Evolutionary conservation across 2,329 filamentous ascomycete genomes (phyloP).

Genomic region (Hypoxylon sp.): DNA sequence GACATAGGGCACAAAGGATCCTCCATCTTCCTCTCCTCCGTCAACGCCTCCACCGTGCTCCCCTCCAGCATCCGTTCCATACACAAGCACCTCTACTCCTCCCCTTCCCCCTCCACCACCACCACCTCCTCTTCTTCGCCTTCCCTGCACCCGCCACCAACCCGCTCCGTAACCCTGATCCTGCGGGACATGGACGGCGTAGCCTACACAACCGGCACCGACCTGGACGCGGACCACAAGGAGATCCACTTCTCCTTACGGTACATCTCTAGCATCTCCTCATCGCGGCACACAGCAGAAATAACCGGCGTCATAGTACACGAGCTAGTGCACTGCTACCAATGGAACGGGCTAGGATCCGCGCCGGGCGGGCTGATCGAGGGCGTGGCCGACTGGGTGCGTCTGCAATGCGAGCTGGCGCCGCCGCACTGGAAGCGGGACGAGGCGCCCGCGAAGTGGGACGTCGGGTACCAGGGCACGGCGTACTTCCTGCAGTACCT

Average conservation of each 20-base stretch:
- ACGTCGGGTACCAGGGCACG: constrained; percentile 90
- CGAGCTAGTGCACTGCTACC: constrained; percentile 95
- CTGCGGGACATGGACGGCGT: constrained; percentile 85
- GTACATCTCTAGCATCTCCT: constrained; percentile 73
- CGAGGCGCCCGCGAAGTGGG: constrained; percentile 73
- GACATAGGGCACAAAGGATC: constrained; percentile 73
- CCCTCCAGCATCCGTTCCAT: constrained; percentile 76
- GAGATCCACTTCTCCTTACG: constrained; percentile 89
- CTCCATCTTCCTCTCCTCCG: constrained; percentile 74
- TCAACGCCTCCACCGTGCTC: constrained; percentile 75
- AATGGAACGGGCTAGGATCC: constrained; percentile 76
- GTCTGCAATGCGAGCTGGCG: constrained; percentile 78
- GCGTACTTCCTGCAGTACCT: constrained; percentile 92
- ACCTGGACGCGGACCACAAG: constrained; percentile 88
- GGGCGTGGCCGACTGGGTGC: constrained; percentile 93
- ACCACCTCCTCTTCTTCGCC: constrained; percentile 46
- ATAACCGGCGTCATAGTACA: constrained; percentile 88
- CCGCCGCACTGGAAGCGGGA: constrained; percentile 85
- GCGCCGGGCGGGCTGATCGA: constrained; percentile 86
- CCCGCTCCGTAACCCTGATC: constrained; percentile 87
- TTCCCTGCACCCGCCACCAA: constrained; percentile 65
- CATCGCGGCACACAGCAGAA: constrained; percentile 68
- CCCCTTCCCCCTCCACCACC: constrained; percentile 56
- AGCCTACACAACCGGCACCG: constrained; percentile 86
- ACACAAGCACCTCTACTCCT: constrained; percentile 77